phyloP scores from a whole-genome alignment of 2,329 filamentous ascomycete species.

The Epichloe brachyelytri region DNA sequence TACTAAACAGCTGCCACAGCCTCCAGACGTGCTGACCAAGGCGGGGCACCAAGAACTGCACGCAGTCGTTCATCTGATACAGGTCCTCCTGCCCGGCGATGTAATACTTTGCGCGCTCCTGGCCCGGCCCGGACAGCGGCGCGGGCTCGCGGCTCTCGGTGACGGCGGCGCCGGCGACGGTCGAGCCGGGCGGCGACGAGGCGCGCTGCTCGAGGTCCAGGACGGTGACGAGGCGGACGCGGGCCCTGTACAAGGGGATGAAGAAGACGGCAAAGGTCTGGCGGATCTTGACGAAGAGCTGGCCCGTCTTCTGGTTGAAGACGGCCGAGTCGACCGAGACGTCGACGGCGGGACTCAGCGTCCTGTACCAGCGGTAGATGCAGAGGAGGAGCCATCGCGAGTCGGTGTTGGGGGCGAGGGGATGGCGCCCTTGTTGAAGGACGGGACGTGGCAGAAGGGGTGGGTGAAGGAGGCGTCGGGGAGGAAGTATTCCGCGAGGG shows the following conservation, averaged over 20 bases:
- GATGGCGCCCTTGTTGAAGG: constrained; percentile 29
- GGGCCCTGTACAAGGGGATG: constrained; percentile 59
- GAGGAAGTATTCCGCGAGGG: constrained; percentile 62
- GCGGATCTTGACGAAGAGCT: constrained; percentile 60
- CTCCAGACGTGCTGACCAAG: constrained; percentile 42
- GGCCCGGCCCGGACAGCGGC: constrained; percentile 8
- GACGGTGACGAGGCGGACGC: constrained; percentile 55
- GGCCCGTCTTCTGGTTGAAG: constrained; percentile 50
- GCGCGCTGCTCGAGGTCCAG: constrained; percentile 43
- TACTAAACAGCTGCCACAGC: constrained; percentile 50
- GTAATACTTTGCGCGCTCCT: constrained; percentile 40
- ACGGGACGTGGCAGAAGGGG: constrained; percentile 60
- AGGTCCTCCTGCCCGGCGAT: constrained; percentile 69
- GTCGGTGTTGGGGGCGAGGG: constrained; percentile 32
- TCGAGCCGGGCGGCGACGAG: too few species aligned
- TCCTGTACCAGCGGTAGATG: constrained; percentile 77
- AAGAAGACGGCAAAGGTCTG: constrained; percentile 71
- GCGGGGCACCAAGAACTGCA: constrained; percentile 57
- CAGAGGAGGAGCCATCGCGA: constrained; percentile 54
- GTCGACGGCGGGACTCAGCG: constrained; percentile 62
- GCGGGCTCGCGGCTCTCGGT: constrained; percentile 7
- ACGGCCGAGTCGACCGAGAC: constrained; percentile 52
- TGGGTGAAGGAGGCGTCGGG: constrained; percentile 62
- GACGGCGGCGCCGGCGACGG: constrained; percentile 4
- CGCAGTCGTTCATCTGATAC: constrained; percentile 64